A percentile compares a stretch with the other conserved stretches of the same genome.
phyloP scores from a whole-genome alignment of 2,329 filamentous ascomycete species.

The Arthrobotrys entomopaga region DNA sequence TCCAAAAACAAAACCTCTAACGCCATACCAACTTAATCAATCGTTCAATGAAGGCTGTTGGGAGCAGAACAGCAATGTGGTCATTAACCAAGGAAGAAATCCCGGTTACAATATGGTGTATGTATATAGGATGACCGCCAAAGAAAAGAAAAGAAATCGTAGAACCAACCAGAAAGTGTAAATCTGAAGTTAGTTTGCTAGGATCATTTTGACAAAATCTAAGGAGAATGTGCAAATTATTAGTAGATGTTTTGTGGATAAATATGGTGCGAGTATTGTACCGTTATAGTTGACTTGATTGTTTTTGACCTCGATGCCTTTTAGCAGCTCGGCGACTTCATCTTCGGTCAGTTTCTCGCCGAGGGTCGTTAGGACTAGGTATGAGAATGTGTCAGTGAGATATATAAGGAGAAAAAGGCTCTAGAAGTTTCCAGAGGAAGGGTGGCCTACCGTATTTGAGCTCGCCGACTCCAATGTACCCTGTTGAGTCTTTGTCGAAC shows the following conservation, averaged over 20 bases:
- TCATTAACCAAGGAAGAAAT: background rate
- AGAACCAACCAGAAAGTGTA: background rate
- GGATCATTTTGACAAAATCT: conserved; percentile 87
- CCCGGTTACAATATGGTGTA: background rate
- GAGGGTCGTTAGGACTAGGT: conserved; percentile 85
- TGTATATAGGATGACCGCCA: background rate
- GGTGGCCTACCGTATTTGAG: conserved; percentile 78
- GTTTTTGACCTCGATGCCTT: conserved; percentile 94
- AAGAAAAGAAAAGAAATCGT: background rate
- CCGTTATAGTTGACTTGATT: conserved; percentile 98
- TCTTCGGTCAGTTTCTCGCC: conserved; percentile 99
- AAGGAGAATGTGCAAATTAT: conserved; percentile 50
- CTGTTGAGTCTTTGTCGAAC: conserved; percentile 98
- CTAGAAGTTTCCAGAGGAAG: background rate
- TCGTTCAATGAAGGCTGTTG: background rate
- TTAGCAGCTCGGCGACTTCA: conserved; percentile 97
- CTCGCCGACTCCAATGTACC: conserved; percentile 96
- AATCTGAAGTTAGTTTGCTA: conserved; percentile 73
- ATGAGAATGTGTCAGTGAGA: background rate
- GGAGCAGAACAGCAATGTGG: background rate
- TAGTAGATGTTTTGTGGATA: conserved; percentile 20
- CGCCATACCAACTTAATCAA: conserved; percentile 2
- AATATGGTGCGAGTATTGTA: conserved; percentile 63
- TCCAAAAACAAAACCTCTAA: background rate
- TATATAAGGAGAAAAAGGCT: background rate